Base-by-base conservation (phyloP, 495 filamentous ascomycete species). In the Aspergillus homomorphus region DNA sequence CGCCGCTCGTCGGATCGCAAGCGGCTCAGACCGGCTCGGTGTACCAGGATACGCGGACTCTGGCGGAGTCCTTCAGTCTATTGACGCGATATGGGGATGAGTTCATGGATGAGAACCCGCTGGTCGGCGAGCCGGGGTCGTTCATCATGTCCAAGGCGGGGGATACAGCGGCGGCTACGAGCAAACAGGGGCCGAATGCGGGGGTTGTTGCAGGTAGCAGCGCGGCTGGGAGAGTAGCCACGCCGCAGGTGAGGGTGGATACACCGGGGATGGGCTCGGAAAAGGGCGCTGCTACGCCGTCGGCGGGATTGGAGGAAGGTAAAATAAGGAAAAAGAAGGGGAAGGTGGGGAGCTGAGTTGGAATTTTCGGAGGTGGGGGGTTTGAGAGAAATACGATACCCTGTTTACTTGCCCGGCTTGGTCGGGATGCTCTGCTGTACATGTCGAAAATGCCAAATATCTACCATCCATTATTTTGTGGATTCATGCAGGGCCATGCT, bases 51-150 rank as follows among this genome's bases (percentile, higher is more conserved):
- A 75, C 76, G 1, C 82, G 84, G 15, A 79, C 86, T 41, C 73
- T 92, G 4, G 84, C 85, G 53, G 86, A 94, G 57, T 81, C 86
- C 0, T 83, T 91, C 50, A 75, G 77, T 52, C 76, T 94, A 23
- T 76, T 87, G 48, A 70, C 86, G 16, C 79, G 80, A 38, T 87
- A 85, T 56, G 84, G 82, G 22, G 83, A 87, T 49, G 92, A 98
- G 53, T 96, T 84, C 71, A 91, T 94, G 84, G 91, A 98, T 71
- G 91, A 96, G 69, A 94, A 87, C 62, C 91, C 91, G 2, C 82
- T 96, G 49, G 84, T 88, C 1, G 92, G 92, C 46, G 87, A 89
- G 63, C 92, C 92, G 0, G 92, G 92, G 20, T 84, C 85, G n/a
- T 96, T 96, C 73, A 86, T 88, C 54, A 78, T 95, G 51, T 84